A percentile compares a stretch with the other conserved stretches of the same genome.
Conservation (phyloP, 2,329 filamentous ascomycete species). For the Exophiala sideris region DNA sequence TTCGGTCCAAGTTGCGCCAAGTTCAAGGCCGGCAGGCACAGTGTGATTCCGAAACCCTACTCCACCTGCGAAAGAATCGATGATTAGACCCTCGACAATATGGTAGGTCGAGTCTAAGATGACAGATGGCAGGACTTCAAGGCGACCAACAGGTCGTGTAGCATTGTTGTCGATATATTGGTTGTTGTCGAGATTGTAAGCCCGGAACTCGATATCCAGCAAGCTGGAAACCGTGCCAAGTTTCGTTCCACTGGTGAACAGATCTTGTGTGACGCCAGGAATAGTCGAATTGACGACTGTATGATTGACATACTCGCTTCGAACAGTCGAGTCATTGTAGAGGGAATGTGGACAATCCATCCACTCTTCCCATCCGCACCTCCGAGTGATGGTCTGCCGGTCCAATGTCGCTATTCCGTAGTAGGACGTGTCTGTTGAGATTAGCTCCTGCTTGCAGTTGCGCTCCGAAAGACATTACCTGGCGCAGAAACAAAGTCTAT, state of each 20-base stretch:
- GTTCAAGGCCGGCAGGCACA: constrained; percentile 39
- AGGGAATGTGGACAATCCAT: constrained; percentile 2
- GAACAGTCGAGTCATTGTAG: background rate
- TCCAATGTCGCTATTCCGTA: background rate
- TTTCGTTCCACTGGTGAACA: constrained; percentile 39
- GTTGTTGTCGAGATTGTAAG: constrained; percentile 23
- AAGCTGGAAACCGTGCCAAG: constrained; percentile 39
- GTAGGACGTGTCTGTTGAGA: background rate
- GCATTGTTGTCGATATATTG: constrained; percentile 20
- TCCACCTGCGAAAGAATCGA: constrained; percentile 41
- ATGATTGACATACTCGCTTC: background rate
- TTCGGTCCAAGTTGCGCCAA: constrained; percentile 46
- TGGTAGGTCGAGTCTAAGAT: constrained; percentile 34
- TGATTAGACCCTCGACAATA: constrained; percentile 36
- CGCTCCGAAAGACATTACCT: background rate
- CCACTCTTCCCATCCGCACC: background rate
- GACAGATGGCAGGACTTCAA: constrained; percentile 33
- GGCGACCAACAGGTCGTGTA: constrained; percentile 32
- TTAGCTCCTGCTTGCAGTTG: background rate
- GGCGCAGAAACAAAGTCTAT: background rate
- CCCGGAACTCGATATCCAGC: constrained; percentile 43
- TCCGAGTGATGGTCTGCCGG: background rate
- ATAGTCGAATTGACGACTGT: constrained; percentile 28
- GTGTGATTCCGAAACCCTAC: constrained; percentile 48
- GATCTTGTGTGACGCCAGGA: constrained; percentile 34